Evolutionary conservation across 2,329 filamentous ascomycete species (phyloP).

Genomic region (Sphaerostilbella broomeana): DNA sequence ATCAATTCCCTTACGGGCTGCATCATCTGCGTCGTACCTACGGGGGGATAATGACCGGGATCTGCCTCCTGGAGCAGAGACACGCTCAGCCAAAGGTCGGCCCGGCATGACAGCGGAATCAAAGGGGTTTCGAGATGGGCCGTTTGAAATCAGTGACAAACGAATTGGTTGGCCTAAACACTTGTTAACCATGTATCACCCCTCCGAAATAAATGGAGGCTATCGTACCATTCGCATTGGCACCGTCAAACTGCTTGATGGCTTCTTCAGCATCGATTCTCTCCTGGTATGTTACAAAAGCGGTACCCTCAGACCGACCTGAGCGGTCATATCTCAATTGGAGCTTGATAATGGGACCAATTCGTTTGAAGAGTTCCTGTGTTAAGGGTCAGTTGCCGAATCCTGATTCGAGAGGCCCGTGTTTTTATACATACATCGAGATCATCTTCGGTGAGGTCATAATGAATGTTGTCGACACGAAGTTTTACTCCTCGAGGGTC

Average conservation of each 20-base stretch:
- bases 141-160: constrained; percentile 56
- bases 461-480: constrained; percentile 84
- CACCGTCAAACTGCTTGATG: constrained; percentile 75
- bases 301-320: constrained; percentile 78
- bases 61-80: constrained; percentile 48
- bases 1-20: constrained; percentile 63
- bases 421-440: constrained; percentile 56
- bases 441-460: constrained; percentile 81
- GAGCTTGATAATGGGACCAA: constrained; percentile 64
- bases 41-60: constrained; percentile 57
- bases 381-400: constrained; percentile 22
- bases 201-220: neutral
- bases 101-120: constrained; percentile 49
- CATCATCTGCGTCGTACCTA: constrained; percentile 47
- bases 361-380: constrained; percentile 73
- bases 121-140: constrained; percentile 48
- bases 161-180: constrained; percentile 68
- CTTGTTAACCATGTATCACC: neutral
- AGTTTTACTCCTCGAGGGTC: constrained; percentile 60
- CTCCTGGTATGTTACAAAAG: constrained; percentile 73
- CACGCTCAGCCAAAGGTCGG: constrained; percentile 53
- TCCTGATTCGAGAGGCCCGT: neutral
- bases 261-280: constrained; percentile 66
- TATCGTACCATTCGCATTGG: constrained; percentile 69
- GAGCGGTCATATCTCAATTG: constrained; percentile 78